A percentile compares a stretch with the other conserved stretches of the same genome.
phyloP scores from a whole-genome alignment of 495 filamentous ascomycete genomes.

The Margaritispora aquatica region DNA sequence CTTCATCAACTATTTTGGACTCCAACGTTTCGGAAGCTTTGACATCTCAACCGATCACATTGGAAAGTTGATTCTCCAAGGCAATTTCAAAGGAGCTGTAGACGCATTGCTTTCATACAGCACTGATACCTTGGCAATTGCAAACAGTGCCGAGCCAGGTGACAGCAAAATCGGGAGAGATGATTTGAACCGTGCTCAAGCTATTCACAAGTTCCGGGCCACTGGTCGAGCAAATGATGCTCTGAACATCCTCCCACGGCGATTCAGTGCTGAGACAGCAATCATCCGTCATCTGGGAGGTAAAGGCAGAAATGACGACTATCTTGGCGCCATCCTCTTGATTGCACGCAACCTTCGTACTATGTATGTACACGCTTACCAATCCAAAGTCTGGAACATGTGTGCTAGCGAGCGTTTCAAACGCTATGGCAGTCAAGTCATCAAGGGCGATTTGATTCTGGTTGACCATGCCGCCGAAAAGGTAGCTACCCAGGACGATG shows the following conservation, averaged over 20 bases:
- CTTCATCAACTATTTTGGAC: conserved; percentile 94
- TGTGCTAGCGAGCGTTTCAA: conserved; percentile 75
- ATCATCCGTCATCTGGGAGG: conserved; percentile 68
- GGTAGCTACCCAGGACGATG: conserved; percentile 27
- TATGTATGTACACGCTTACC: conserved; percentile 97
- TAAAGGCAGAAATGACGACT: conserved; percentile 47
- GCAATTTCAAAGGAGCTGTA: conserved; percentile 72
- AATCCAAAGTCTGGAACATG: conserved; percentile 88
- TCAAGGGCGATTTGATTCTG: conserved; percentile 84
- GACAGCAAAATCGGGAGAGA: conserved; percentile 56
- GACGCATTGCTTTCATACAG: conserved; percentile 64
- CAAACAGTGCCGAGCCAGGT: conserved; percentile 15
- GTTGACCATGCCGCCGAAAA: conserved; percentile 48
- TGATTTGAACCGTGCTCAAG: conserved; percentile 68
- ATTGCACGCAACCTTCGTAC: conserved; percentile 73
- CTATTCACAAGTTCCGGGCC: conserved; percentile 62
- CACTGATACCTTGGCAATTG: conserved; percentile 43
- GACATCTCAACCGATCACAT: conserved; percentile 71
- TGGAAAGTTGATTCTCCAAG: conserved; percentile 76
- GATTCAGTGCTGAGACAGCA: conserved; percentile 70
- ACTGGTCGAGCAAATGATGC: conserved; percentile 50
- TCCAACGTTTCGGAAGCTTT: conserved; percentile 91
- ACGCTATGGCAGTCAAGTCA: conserved; percentile 58
- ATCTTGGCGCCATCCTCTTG: conserved; percentile 66
- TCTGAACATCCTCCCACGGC: conserved; percentile 63